Evolutionary conservation across 176 grass and related monocot species (phyloP).

Genomic region (Chloris gayana): DNA sequence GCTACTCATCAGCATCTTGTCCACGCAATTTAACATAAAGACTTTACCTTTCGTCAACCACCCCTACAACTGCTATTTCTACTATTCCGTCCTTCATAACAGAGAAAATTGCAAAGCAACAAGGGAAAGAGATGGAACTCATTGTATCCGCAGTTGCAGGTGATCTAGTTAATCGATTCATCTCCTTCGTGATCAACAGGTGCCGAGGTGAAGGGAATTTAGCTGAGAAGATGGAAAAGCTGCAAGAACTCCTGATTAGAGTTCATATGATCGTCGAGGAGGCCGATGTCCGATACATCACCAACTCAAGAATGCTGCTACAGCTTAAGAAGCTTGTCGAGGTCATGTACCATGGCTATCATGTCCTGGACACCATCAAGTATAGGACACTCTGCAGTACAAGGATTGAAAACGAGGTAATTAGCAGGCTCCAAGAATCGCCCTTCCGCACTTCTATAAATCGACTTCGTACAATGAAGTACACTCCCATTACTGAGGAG

Average conservation of each 20-base stretch:
- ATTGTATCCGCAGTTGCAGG: constrained; percentile 35
- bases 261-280: constrained; percentile 43
- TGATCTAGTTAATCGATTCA: constrained; percentile 38
- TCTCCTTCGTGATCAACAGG: constrained; percentile 35
- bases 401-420: not conserved
- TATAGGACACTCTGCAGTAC: not conserved
- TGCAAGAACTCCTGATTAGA: constrained; percentile 31
- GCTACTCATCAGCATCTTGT: not conserved
- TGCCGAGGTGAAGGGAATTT: not conserved
- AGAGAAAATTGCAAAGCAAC: not conserved
- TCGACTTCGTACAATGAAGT: not conserved
- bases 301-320: constrained; percentile 31
- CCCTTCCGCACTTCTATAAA: not conserved
- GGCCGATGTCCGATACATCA: constrained; percentile 27
- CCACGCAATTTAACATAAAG: too few species aligned
- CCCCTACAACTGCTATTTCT: not conserved
- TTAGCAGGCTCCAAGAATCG: not conserved
- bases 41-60: not conserved
- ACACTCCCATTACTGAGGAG: not conserved
- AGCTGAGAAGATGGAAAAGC: constrained; percentile 27
- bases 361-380: constrained; percentile 24
- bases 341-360: constrained; percentile 33
- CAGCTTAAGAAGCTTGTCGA: constrained; percentile 30
- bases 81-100: not conserved
- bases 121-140: constrained; percentile 8